A percentile compares a stretch with the other conserved stretches of the same genome.
These are phyloP conservation scores for Santalum album DNA, from an alignment of 164 flowering plant genomes.

Conservation along the genomic window DNA sequence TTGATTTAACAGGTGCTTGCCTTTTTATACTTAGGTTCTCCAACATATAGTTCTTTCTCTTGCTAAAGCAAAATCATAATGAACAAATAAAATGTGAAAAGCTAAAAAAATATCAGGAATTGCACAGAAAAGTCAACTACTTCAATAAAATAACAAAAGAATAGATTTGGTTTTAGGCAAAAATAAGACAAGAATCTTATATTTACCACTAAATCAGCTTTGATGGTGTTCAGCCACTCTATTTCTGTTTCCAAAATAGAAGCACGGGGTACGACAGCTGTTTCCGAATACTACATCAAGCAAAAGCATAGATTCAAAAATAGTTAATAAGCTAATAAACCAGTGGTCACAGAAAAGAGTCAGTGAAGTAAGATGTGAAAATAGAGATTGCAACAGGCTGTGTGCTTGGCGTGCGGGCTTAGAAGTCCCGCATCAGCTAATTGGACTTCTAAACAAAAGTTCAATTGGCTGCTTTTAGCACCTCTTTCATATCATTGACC, in stretches of 20 bases:
- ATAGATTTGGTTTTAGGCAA: not conserved
- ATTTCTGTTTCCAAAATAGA: constrained; percentile 76
- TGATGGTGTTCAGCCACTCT: constrained; percentile 87
- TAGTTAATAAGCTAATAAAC: not conserved
- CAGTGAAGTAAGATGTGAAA: too few relatives aligned
- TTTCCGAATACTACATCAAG: constrained; percentile 58
- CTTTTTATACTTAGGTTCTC: too few relatives aligned
- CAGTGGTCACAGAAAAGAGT: not conserved
- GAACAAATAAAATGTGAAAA: not conserved
- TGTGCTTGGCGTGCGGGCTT: too few relatives aligned
- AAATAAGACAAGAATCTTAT: not conserved
- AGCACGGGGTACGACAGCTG: constrained; percentile 83
- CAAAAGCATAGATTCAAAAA: constrained; percentile 1
- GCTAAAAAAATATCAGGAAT: too few relatives aligned
- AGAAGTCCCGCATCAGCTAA: too few relatives aligned
- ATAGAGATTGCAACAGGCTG: too few relatives aligned
- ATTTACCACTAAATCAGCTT: constrained; percentile 93
- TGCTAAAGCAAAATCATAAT: not conserved
- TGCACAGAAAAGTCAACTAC: not conserved
- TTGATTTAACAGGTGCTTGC: too few relatives aligned
- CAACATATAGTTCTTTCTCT: too few relatives aligned
- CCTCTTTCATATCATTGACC: too few relatives aligned
- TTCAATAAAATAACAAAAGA: not conserved
- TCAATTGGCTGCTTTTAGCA: too few relatives aligned
- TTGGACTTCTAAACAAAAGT: too few relatives aligned